Conservation (phyloP, 306 rosid species). For the Arachis hypogaea region DNA sequence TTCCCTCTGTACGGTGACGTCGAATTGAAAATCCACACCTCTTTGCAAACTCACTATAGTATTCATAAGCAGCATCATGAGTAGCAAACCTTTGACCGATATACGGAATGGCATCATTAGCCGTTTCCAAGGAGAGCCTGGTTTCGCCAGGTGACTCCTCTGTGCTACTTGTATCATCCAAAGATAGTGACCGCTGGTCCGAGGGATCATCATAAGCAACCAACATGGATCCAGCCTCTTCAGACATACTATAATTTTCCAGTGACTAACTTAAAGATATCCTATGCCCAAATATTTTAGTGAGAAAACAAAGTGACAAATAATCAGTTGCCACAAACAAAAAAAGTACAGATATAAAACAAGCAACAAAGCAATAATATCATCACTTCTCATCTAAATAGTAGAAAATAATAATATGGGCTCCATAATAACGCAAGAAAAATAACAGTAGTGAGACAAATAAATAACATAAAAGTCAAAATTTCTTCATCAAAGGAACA, state of each 20-base stretch:
- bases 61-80: constrained; percentile 90
- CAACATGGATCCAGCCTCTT: constrained; percentile 75
- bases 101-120: constrained; percentile 69
- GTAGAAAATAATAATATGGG: constrained; percentile 2
- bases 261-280: constrained; percentile 36
- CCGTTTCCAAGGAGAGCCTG: constrained; percentile 66
- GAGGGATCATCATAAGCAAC: constrained; percentile 86
- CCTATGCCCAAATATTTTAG: neutral
- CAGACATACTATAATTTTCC: constrained; percentile 60
- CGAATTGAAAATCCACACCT: constrained; percentile 88
- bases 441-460: neutral
- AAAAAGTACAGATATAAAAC: neutral
- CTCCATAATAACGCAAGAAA: neutral
- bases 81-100: constrained; percentile 88
- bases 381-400: neutral
- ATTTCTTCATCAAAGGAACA: neutral
- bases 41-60: constrained; percentile 86
- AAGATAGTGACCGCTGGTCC: constrained; percentile 75
- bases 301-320: neutral
- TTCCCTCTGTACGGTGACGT: constrained; percentile 93
- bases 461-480: neutral
- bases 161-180: constrained; percentile 82
- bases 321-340: constrained; percentile 33
- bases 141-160: constrained; percentile 87
- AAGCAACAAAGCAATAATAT: constrained; percentile 1